Conservation (phyloP, 1,139 yeast species). For the Blastobotrys illinoisensis region DNA sequence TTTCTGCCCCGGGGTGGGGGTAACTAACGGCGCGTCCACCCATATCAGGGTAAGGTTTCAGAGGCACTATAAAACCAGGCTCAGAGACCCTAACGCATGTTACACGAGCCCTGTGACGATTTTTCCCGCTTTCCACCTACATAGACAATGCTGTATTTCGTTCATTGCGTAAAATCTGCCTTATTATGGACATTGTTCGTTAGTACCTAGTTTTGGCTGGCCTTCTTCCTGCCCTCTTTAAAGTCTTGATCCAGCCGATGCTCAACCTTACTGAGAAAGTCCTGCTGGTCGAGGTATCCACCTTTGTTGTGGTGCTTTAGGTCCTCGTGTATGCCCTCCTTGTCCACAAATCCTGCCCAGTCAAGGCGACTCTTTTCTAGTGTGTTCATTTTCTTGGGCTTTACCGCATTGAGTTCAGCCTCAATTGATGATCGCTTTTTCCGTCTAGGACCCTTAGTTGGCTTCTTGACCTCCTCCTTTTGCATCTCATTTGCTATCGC, state of each 20-base stretch:
- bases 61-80: too few species aligned
- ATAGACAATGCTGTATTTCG: too few species aligned
- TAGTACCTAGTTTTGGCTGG: background rate
- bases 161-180: too few species aligned
- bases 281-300: conserved; percentile 89
- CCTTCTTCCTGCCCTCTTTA: conserved; percentile 6
- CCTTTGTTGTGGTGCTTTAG: conserved; percentile 64
- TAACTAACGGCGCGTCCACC: too few species aligned
- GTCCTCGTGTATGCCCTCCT: conserved; percentile 78
- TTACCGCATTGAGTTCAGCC: conserved; percentile 57
- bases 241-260: conserved; percentile 46
- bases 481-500: conserved; percentile 9
- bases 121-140: too few species aligned
- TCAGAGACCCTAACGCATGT: too few species aligned
- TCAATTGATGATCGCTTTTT: conserved; percentile 71
- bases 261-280: conserved; percentile 75
- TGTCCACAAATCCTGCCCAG: conserved; percentile 93
- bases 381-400: conserved; percentile 73
- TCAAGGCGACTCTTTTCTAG: conserved; percentile 88
- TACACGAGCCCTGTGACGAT: too few species aligned
- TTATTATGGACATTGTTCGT: background rate
- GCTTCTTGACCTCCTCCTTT: conserved; percentile 8
- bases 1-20: too few species aligned
- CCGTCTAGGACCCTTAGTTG: conserved; percentile 8
- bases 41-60: too few species aligned